Evolutionary conservation across 495 filamentous ascomycete species (phyloP).

Genomic region (Delitschia confertaspora): DNA sequence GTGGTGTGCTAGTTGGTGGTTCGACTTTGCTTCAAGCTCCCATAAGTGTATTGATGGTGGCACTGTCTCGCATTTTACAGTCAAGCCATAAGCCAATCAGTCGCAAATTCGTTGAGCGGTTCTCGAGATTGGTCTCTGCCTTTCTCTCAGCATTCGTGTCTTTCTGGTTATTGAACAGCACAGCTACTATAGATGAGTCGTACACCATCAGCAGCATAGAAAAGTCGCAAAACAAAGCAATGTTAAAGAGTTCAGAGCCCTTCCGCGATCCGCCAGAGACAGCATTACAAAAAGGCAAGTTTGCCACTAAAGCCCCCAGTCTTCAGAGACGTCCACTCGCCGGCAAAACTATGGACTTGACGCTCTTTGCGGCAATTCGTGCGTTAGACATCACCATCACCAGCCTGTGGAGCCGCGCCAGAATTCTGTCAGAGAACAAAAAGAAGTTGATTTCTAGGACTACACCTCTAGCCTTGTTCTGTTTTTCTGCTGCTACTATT

Average conservation of each 20-base stretch:
- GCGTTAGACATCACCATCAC: constrained; percentile 65
- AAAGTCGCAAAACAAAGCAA: constrained; percentile 2
- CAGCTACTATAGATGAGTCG: not conserved
- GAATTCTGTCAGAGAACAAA: constrained; percentile 12
- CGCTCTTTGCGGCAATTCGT: constrained; percentile 66
- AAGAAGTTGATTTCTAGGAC: constrained; percentile 39
- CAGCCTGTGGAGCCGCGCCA: constrained; percentile 48
- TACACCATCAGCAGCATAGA: not conserved
- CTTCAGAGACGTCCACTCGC: no score
- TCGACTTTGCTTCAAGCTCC: constrained; percentile 58
- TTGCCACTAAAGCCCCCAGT: no score
- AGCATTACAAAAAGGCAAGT: not conserved
- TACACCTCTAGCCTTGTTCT: constrained; percentile 66
- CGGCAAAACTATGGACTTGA: constrained; percentile 78
- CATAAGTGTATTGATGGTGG: constrained; percentile 25
- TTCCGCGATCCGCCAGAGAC: constrained; percentile 23
- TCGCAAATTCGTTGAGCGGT: not conserved
- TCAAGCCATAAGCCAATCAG: not conserved
- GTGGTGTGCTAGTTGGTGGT: constrained; percentile 65
- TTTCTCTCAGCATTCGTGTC: constrained; percentile 24
- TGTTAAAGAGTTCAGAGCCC: no score
- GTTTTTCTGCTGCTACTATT: constrained; percentile 64
- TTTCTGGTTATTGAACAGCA: constrained; percentile 27
- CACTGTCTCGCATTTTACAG: not conserved
- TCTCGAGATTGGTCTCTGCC: constrained; percentile 26